Evolutionary conservation across 2,329 filamentous ascomycete species (phyloP).

Genomic region (Claviceps fusiformis): DNA sequence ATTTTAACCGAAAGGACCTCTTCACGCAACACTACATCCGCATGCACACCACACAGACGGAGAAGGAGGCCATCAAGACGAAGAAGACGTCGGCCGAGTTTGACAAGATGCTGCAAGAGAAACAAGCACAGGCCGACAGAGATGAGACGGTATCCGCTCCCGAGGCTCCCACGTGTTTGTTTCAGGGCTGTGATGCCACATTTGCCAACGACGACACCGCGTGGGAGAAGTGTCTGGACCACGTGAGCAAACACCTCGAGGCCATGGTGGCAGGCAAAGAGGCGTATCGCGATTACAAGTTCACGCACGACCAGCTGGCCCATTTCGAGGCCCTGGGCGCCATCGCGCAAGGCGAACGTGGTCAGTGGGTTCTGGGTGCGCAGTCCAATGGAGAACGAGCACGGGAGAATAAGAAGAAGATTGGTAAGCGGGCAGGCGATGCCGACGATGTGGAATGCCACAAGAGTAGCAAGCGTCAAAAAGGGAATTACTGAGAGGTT

Average conservation of each 20-base stretch:
- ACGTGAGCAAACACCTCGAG: conserved; percentile 71
- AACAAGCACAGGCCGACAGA: neutral
- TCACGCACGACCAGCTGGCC: neutral
- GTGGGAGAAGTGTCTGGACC: conserved; percentile 80
- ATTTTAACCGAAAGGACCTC: conserved; percentile 83
- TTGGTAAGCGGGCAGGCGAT: neutral
- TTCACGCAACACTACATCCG: conserved; percentile 79
- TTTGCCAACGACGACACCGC: conserved; percentile 48
- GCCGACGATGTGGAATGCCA: neutral
- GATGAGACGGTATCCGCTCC: conserved; percentile 33
- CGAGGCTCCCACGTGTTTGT: conserved; percentile 44
- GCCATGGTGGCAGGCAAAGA: neutral
- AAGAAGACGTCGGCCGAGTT: conserved; percentile 28
- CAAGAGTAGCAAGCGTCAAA: neutral
- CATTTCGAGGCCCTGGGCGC: conserved; percentile 9
- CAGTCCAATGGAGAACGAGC: conserved; percentile 3
- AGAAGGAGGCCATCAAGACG: conserved; percentile 24
- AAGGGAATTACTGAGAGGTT: neutral
- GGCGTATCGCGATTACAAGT: neutral
- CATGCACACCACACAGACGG: conserved; percentile 49
- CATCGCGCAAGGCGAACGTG: conserved; percentile 12
- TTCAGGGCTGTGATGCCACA: conserved; percentile 38
- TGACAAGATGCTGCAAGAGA: conserved; percentile 32
- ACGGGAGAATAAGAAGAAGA: conserved; percentile 5
- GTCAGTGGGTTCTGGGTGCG: conserved; percentile 18